Evolutionary conservation across 2,329 filamentous ascomycete genomes (phyloP), one percentile per base, ranked within the genome.

Genomic region (Aspergillus ochraceoroseus): DNA sequence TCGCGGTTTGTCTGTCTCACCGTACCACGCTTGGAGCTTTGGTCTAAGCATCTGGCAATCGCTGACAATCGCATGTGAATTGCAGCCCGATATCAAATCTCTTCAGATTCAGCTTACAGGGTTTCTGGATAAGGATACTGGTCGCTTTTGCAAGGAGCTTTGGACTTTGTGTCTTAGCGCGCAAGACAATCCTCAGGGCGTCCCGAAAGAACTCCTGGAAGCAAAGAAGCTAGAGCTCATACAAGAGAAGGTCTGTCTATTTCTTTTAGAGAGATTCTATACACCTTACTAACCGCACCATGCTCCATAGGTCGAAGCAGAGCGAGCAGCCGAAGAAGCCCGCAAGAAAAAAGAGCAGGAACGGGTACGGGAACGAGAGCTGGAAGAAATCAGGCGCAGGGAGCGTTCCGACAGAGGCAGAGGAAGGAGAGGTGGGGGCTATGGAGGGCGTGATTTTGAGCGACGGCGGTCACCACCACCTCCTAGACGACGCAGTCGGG

Each of bases 141-240:
- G 87, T 1, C 68, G 75, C 0, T 98, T 98, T 60, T 95, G 90
- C 65, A 90, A 94, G 61, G 87, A 95, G 48, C 69, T 98, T 8
- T 98, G 92, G 92, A 86, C 82, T 44, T 71, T 98, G 12, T 85
- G 90, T 55, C 70, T 98, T 31, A 95, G 89, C 63, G 92, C 88
- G 7, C 92, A 98, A 65, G 73, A 77, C 27, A 95, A 83, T 62
- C 81, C 87, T 0, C 85, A 92, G 61, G 92, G 92, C 39, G 88
- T 98, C 8, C 90, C 92, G 0, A 90, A 94, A 64, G 89, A 95
- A 65, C 74, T 98, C 28, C 70, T 98, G 2, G 92, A 98, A 63
- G 89, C 90, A 0, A 98, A 98, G 73, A 98, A 96, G 68, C 70
- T 86, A 30, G 92, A 98, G 66, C 72, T 98, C 32, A 87, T 92